A percentile compares a stretch with the other conserved stretches of the same genome.
These are phyloP conservation scores for Pythium brassicae DNA, from an alignment of 352 stramenopile species.

Conservation along the genomic window DNA sequence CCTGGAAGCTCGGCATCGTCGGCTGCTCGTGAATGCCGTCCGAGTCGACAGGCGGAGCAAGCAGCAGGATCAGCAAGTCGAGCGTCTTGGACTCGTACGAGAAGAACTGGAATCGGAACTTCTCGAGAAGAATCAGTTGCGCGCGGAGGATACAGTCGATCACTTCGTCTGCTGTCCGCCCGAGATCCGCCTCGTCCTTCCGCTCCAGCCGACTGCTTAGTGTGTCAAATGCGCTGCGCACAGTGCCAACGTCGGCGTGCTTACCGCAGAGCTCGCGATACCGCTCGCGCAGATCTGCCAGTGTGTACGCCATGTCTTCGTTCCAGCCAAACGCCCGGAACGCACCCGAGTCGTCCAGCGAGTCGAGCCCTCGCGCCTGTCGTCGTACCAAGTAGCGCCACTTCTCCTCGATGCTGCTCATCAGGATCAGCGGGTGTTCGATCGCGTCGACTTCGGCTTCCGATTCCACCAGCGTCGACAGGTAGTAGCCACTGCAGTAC, in stretches of 20 bases:
- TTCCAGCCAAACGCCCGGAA: slow-evolving; percentile 72
- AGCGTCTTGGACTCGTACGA: slow-evolving; percentile 70
- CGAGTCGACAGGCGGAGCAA: slow-evolving; percentile 13
- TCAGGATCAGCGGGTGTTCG: slow-evolving; percentile 69
- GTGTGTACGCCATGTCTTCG: slow-evolving; percentile 34
- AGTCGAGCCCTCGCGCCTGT: slow-evolving; percentile 35
- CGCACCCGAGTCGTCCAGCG: slow-evolving; percentile 43
- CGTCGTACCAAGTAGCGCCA: slow-evolving; percentile 53
- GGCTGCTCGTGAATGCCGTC: slow-evolving; percentile 13
- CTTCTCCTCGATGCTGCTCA: slow-evolving; percentile 77
- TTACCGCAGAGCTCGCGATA: slow-evolving; percentile 65
- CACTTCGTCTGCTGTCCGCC: slow-evolving; percentile 61
- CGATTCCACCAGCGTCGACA: slow-evolving; percentile 60
- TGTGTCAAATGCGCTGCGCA: slow-evolving; percentile 57
- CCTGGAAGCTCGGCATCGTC: slow-evolving; percentile 19
- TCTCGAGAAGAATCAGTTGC: slow-evolving; percentile 58
- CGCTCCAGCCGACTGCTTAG: slow-evolving; percentile 47
- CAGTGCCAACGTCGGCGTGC: slow-evolving; percentile 33
- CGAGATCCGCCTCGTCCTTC: slow-evolving; percentile 44
- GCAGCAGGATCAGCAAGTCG: slow-evolving; percentile 39
- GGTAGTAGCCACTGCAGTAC: slow-evolving; percentile 71
- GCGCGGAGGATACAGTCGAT: slow-evolving; percentile 65
- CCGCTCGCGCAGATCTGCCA: slow-evolving; percentile 45
- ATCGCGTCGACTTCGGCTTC: slow-evolving; percentile 54
- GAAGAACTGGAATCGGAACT: slow-evolving; percentile 77